These are phyloP conservation scores for Bipolaris victoriae DNA, from an alignment of 2,329 filamentous ascomycete genomes.

Conservation along the genomic window DNA sequence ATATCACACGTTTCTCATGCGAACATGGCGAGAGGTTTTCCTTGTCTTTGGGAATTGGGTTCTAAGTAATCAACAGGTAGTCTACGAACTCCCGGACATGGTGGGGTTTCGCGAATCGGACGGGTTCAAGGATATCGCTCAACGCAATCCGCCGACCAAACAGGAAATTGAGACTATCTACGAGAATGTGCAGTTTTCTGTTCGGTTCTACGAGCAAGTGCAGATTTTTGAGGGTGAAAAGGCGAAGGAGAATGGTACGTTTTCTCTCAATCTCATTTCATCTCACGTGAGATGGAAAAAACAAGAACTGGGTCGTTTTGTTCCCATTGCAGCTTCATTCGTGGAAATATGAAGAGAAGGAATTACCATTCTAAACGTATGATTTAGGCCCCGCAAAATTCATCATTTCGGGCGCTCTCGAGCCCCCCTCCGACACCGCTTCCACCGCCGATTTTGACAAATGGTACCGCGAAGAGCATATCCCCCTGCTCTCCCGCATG, in stretches of 20 bases:
- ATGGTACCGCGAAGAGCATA: constrained; percentile 33
- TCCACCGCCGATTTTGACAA: constrained; percentile 23
- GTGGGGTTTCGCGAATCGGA: constrained; percentile 25
- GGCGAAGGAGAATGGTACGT: background rate
- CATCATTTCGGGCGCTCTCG: constrained; percentile 20
- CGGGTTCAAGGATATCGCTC: constrained; percentile 34
- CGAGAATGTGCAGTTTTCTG: constrained; percentile 36
- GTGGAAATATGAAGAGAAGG: too few relatives aligned
- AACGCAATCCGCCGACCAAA: constrained; percentile 27
- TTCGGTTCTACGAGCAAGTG: constrained; percentile 32
- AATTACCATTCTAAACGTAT: background rate
- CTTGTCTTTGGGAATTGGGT: too few relatives aligned
- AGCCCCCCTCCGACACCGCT: constrained; percentile 10
- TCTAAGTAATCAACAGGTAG: constrained; percentile 9
- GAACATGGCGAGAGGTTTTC: too few relatives aligned
- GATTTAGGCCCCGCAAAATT: constrained; percentile 14
- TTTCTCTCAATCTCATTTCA: background rate
- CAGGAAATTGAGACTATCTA: constrained; percentile 32
- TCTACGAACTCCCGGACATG: constrained; percentile 38
- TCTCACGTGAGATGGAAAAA: too few relatives aligned
- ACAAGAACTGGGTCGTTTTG: too few relatives aligned
- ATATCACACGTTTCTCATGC: too few relatives aligned
- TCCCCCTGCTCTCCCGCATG: constrained; percentile 11
- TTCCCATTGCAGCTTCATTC: too few relatives aligned
- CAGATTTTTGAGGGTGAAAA: background rate